Evolutionary conservation across 2,329 filamentous ascomycete species (phyloP), one percentile per base, ranked within the genome.

Genomic region (Orbilia javanica): DNA sequence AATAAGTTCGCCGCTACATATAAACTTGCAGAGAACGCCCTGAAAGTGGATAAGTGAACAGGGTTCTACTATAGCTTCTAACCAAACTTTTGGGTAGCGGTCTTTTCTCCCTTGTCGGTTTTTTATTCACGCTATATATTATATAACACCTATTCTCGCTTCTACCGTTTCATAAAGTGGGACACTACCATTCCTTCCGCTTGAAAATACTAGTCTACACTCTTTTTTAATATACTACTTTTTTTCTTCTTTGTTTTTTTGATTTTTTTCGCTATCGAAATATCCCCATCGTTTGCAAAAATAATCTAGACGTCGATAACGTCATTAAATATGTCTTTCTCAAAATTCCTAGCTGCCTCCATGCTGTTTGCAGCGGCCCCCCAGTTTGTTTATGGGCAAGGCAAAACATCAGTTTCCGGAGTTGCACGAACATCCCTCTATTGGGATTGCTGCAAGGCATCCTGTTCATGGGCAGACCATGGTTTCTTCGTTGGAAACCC

Each of bases 401-500:
- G 15, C 15, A 65, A 36, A 57, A 69, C 42, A 13, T 69, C 72
- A 60, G 55, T 50, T 20, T 63, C 81, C 46, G 82, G 82, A 50
- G 79, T 82, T 48, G 84, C 83, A 27, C 81, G 63, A 31, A 84
- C 83, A 29, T 84, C 83, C 13, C 82, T 83, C 39, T 84, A 84
- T 80, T 84, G 82, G 82, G 90, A 92, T 83, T 92, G 90, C 85
- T 92, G 90, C 85, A 92, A 93, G 85, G 88, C 90, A 22, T 90
- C 89, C 25, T 92, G 90, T 83, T 86, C 86, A 3, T 87, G 79
- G 80, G 70, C 44, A 29, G 79, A 73, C 64, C 79, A 79, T 29
- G 31, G 65, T 18, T 65, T 31, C 36, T 69, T 70, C 18, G 72
- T 81, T 8, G 71, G 71, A 20, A 78, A 80, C 15, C 80, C 80